Percentiles rank a stretch among this genome's conserved stretches.
phyloP scores from a whole-genome alignment of 139 green algal genomes.

The Tetradesmus obliquus region DNA sequence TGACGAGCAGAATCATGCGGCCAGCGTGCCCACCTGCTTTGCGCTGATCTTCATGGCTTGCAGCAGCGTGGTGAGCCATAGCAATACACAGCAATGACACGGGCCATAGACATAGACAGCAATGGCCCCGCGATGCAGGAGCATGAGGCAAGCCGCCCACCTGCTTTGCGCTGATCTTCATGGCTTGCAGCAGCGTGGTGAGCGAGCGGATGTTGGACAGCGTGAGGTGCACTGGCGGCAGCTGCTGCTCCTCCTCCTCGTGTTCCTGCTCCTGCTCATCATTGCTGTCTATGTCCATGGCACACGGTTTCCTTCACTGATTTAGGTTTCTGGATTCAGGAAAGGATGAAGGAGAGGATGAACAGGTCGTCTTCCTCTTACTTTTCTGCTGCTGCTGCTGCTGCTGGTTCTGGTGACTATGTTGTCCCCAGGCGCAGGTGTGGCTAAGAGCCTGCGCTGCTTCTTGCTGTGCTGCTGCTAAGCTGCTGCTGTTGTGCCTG shows the following conservation, averaged over 20 bases:
- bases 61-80: conserved; percentile 37
- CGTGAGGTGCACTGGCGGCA: background rate
- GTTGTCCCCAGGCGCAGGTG: background rate
- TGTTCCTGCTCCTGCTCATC: conserved; percentile 12
- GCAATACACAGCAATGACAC: too few species aligned
- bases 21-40: conserved; percentile 61
- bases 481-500: background rate
- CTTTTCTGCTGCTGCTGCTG: background rate
- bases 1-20: too few species aligned
- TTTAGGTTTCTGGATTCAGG: too few species aligned
- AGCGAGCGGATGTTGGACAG: conserved; percentile 49
- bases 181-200: conserved; percentile 51
- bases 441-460: too few species aligned
- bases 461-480: background rate
- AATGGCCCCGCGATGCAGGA: too few species aligned
- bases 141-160: background rate
- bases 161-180: conserved; percentile 59
- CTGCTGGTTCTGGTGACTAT: background rate
- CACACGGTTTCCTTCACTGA: background rate
- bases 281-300: conserved; percentile 5
- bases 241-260: background rate
- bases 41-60: conserved; percentile 55
- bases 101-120: too few species aligned
- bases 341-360: too few species aligned
- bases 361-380: background rate